Evolutionary conservation across 768 basidiomycete species (phyloP), one percentile per base, ranked within the genome.

Genomic region (Serpula lacrymans): DNA sequence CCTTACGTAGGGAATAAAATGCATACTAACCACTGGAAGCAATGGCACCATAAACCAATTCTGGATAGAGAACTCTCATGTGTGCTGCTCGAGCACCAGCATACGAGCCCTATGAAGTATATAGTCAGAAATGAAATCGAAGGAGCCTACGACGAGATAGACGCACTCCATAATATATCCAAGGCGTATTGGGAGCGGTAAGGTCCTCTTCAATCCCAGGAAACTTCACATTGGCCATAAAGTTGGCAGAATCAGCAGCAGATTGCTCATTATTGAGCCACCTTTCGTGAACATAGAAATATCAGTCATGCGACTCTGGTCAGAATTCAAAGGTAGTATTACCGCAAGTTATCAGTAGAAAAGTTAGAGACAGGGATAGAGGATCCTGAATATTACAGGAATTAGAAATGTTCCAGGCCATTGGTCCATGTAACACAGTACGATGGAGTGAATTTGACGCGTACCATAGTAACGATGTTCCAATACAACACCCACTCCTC

Each of bases 21-120:
- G 28, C 12, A 42, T 35, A 7, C 76, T 5, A 48, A 82, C 87
- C 91, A 43, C 87, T 89, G 12, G 85, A 88, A 1, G 92, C 89
- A 41, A 96, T 92, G 2, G 88, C 83, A 16, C 91, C 93, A 60
- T 74, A 92, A 4, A 90, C 85, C n/a, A 94, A 69, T 23, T 92
- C 80, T 0, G 92, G 91, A 54, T 91, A 93, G 18, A 93, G 71
- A 23, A 89, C 66, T 40, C 77, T 80, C 85, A 95, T 91, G 53
- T 95, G 89, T 0, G 94, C 94, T 0, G 92, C 84, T 10, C 93
- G 82, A 6, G 93, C 94, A 45, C 94, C 94, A 8, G 92, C 92
- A 50, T 95, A 95, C 1, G 88, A 92, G 6, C 88, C 86, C 84
- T 85, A 49, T 4, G 28, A 47, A 10, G 33, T n/a, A 22, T 34